phyloP scores from a whole-genome alignment of 148 eudicot species.

The Cornus suecica region DNA sequence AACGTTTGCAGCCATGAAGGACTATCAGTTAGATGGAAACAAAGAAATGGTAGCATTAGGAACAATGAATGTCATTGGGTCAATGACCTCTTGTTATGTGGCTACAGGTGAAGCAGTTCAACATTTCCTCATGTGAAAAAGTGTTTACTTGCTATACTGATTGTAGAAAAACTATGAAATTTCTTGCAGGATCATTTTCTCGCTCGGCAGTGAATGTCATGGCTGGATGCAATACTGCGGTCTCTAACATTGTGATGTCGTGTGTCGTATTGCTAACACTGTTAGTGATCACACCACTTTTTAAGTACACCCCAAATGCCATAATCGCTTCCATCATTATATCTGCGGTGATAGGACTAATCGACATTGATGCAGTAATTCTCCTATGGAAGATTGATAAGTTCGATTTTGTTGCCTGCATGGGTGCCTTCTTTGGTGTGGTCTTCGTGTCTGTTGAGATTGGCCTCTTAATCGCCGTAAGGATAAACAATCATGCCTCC shows the following conservation, averaged over 20 bases:
- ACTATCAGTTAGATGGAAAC: conserved; percentile 88
- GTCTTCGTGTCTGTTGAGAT: conserved; percentile 55
- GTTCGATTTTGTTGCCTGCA: conserved; percentile 62
- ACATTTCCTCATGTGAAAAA: not conserved
- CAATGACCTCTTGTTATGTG: conserved; percentile 84
- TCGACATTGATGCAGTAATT: conserved; percentile 49
- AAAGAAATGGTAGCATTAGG: conserved; percentile 93
- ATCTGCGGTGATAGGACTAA: conserved; percentile 62
- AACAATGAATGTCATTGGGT: conserved; percentile 80
- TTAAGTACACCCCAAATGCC: conserved; percentile 62
- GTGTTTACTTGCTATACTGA: not conserved
- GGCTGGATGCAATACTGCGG: conserved; percentile 73
- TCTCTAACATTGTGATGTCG: conserved; percentile 71
- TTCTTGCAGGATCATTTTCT: conserved; percentile 61
- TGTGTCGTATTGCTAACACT: conserved; percentile 47
- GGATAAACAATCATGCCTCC: not conserved
- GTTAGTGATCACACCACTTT: conserved; percentile 59
- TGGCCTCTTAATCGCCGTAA: conserved; percentile 66
- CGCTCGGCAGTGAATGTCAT: conserved; percentile 66
- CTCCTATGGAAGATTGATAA: conserved; percentile 71
- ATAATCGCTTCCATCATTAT: conserved; percentile 69
- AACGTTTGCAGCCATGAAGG: conserved; percentile 81
- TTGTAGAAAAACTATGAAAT: not conserved
- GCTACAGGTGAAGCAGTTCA: conserved; percentile 50
- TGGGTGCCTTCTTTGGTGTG: conserved; percentile 79